Conservation (phyloP, 2,329 filamentous ascomycete genomes). For the Colletotrichum magnum region DNA sequence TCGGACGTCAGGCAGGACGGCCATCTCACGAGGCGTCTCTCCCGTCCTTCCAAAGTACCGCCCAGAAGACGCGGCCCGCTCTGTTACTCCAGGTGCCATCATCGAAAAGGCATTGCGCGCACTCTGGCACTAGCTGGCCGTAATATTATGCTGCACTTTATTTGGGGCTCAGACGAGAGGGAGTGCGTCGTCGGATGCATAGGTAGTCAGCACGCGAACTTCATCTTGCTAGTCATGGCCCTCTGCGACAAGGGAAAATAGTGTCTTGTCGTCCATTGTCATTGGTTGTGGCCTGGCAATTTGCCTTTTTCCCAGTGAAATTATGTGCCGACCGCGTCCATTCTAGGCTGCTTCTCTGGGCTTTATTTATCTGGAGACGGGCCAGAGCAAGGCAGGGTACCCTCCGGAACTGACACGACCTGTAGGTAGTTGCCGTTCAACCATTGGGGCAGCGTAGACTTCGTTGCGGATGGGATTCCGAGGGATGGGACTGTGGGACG, state of each 20-base stretch:
- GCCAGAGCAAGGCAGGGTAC: constrained; percentile 1
- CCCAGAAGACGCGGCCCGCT: constrained; percentile 16
- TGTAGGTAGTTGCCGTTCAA: constrained; percentile 9
- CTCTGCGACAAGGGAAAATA: background rate
- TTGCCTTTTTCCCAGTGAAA: constrained; percentile 9
- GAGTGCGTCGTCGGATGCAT: background rate
- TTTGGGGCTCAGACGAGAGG: background rate
- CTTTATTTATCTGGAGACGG: background rate
- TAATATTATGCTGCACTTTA: background rate
- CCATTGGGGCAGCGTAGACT: background rate
- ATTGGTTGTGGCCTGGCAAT: constrained; percentile 1
- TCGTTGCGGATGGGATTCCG: constrained; percentile 3
- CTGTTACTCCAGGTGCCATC: background rate
- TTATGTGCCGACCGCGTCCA: background rate
- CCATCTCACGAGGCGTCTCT: constrained; percentile 20
- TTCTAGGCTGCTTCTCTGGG: background rate
- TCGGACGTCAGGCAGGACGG: constrained; percentile 13
- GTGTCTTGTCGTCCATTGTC: background rate
- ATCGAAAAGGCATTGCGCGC: background rate
- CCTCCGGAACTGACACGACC: background rate
- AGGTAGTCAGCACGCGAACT: constrained; percentile 1
- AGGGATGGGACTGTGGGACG: background rate
- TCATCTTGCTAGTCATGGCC: constrained; percentile 6
- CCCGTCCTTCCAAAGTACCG: constrained; percentile 6
- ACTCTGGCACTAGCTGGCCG: background rate